A percentile compares a stretch with the other conserved stretches of the same genome.
Conservation (phyloP, 2,329 filamentous ascomycete species). For the Fusarium sacchari region DNA sequence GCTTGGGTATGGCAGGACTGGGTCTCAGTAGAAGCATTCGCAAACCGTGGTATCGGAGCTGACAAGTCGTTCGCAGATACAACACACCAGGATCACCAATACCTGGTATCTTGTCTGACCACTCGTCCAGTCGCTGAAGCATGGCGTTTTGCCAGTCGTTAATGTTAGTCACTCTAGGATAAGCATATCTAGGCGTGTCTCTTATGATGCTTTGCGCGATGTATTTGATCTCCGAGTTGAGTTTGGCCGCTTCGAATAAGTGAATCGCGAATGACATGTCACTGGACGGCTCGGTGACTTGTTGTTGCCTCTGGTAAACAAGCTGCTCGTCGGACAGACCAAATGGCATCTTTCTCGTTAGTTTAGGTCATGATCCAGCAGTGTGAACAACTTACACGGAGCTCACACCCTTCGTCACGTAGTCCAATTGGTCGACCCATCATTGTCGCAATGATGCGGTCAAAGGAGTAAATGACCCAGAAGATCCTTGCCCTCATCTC, state of each 20-base stretch:
- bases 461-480: constrained; percentile 63
- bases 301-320: neutral
- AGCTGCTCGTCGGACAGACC: constrained; percentile 40
- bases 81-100: constrained; percentile 18
- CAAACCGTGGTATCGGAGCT: constrained; percentile 59
- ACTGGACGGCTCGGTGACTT: neutral
- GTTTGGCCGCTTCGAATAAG: constrained; percentile 57
- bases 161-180: constrained; percentile 57
- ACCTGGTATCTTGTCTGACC: constrained; percentile 51
- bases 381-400: constrained; percentile 51
- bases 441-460: constrained; percentile 63
- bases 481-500: constrained; percentile 66
- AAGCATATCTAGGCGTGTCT: constrained; percentile 58
- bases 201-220: constrained; percentile 63
- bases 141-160: constrained; percentile 58
- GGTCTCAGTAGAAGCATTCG: constrained; percentile 61
- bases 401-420: constrained; percentile 64
- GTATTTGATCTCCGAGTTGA: constrained; percentile 69
- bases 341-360: constrained; percentile 45
- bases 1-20: constrained; percentile 61
- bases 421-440: constrained; percentile 66
- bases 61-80: constrained; percentile 50
- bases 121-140: constrained; percentile 52
- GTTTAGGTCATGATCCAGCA: rapidly evolving
- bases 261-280: constrained; percentile 58